These are phyloP conservation scores for Dendrostoma leiphaemia DNA, from an alignment of 2,329 filamentous ascomycete genomes.

Conservation along the genomic window DNA sequence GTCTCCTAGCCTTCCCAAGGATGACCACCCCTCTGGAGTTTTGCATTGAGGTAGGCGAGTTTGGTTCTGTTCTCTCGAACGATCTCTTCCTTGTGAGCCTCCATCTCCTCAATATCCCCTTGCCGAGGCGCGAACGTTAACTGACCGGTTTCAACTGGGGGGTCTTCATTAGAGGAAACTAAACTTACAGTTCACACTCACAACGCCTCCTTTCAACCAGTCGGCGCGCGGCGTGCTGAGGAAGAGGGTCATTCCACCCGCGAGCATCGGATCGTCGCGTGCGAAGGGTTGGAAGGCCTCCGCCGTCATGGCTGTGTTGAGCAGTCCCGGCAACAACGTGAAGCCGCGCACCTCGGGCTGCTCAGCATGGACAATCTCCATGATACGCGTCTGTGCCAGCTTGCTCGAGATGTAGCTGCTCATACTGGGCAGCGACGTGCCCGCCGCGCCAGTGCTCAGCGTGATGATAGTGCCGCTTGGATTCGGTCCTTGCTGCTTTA, in stretches of 20 bases:
- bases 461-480: constrained; percentile 20
- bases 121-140: not conserved
- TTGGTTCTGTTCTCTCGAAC: constrained; percentile 19
- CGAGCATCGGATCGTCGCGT: constrained; percentile 3
- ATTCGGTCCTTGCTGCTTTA: constrained; percentile 17
- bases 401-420: constrained; percentile 21
- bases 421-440: constrained; percentile 14
- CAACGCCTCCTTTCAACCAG: constrained; percentile 22
- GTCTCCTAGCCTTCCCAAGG: too few species aligned
- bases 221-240: constrained; percentile 17
- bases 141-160: too few species aligned
- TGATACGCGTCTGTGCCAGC: constrained; percentile 17
- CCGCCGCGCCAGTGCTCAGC: constrained; percentile 17
- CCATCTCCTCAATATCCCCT: constrained; percentile 25
- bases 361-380: constrained; percentile 22
- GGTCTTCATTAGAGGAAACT: not conserved
- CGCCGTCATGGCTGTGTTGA: constrained; percentile 9
- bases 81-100: constrained; percentile 23
- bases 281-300: constrained; percentile 7
- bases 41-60: constrained; percentile 22
- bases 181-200: constrained; percentile 22
- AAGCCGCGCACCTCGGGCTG: constrained; percentile 7
- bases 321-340: constrained; percentile 9
- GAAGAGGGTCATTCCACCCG: constrained; percentile 10
- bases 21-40: constrained; percentile 22